These are phyloP conservation scores for Rubia peregrina DNA, from an alignment of 305 asterid species.

Conservation along the genomic window DNA sequence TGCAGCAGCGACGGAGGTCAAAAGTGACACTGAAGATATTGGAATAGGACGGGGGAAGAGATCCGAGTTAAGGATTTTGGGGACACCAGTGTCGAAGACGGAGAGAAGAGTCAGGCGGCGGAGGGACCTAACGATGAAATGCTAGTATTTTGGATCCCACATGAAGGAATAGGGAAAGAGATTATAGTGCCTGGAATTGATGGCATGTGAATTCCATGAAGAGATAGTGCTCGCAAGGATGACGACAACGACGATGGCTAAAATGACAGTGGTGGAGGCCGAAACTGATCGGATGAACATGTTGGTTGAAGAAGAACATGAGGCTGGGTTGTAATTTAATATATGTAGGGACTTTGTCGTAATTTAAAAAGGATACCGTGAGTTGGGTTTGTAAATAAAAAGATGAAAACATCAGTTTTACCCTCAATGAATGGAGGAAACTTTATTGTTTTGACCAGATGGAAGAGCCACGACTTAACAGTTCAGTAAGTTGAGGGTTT, in stretches of 20 bases:
- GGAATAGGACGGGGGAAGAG: slow-evolving; percentile 38
- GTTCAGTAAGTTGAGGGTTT: too few relatives aligned
- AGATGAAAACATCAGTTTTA: too few relatives aligned
- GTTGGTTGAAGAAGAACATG: too few relatives aligned
- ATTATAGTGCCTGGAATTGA: slow-evolving; percentile 55
- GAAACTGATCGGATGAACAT: not conserved
- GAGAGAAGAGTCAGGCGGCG: too few relatives aligned
- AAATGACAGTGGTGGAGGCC: not conserved
- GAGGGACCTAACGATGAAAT: slow-evolving; percentile 65
- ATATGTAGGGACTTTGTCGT: too few relatives aligned
- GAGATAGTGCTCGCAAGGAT: slow-evolving; percentile 15
- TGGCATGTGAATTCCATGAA: slow-evolving; percentile 43
- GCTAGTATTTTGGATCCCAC: slow-evolving; percentile 69
- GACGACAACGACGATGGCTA: slow-evolving; percentile 1
- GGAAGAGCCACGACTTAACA: too few relatives aligned
- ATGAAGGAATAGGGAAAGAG: slow-evolving; percentile 66
- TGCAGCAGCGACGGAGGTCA: slow-evolving; percentile 54
- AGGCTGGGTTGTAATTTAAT: too few relatives aligned
- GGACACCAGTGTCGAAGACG: slow-evolving; percentile 79
- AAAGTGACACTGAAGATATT: slow-evolving; percentile 48
- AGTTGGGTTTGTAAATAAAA: too few relatives aligned
- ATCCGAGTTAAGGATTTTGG: slow-evolving; percentile 47
- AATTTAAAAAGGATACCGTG: too few relatives aligned
- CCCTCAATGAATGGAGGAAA: too few relatives aligned
- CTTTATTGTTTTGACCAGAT: too few relatives aligned